phyloP scores from a whole-genome alignment of 495 filamentous ascomycete genomes.

The Aspergillus baeticus region DNA sequence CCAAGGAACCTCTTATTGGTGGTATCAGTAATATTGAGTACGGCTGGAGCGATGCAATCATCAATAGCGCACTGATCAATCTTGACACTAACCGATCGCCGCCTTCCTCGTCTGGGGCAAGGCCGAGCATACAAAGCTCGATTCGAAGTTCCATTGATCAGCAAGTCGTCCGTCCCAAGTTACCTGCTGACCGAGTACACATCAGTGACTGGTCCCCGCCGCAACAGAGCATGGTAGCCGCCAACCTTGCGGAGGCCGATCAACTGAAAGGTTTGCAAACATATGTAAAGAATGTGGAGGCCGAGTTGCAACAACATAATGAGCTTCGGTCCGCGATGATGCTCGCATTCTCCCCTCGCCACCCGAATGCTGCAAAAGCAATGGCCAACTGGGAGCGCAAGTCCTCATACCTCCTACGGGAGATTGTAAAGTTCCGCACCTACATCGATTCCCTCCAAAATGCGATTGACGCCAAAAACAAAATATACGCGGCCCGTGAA shows the following conservation, averaged over 20 bases:
- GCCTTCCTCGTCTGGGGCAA: slow-evolving; percentile 40
- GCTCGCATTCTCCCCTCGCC: slow-evolving; percentile 83
- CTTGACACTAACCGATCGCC: slow-evolving; percentile 47
- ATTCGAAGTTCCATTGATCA: slow-evolving; percentile 70
- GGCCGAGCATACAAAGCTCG: slow-evolving; percentile 69
- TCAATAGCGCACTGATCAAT: slow-evolving; percentile 68
- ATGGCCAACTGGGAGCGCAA: slow-evolving; percentile 98
- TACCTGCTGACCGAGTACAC: slow-evolving; percentile 82
- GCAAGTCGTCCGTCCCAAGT: slow-evolving; percentile 59
- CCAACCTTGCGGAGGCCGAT: slow-evolving; percentile 70
- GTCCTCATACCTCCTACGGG: slow-evolving; percentile 83
- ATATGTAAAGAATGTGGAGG: slow-evolving; percentile 85
- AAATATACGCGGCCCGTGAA: slow-evolving; percentile 41
- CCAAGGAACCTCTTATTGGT: slow-evolving; percentile 86
- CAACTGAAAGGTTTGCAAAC: slow-evolving; percentile 71
- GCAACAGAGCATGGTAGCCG: slow-evolving; percentile 81
- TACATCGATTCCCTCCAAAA: slow-evolving; percentile 80
- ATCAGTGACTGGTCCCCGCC: slow-evolving; percentile 96
- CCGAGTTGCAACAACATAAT: slow-evolving; percentile 83
- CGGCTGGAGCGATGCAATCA: slow-evolving; percentile 88
- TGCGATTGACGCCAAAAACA: slow-evolving; percentile 57
- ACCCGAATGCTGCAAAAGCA: slow-evolving; percentile 75
- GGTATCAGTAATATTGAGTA: slow-evolving; percentile 97
- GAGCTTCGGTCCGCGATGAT: slow-evolving; percentile 81
- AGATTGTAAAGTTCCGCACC: slow-evolving; percentile 94